A percentile compares a stretch with the other conserved stretches of the same genome.
Conservation (phyloP, 345 rosid genomes). For the Cardamine chenopodiifolia region DNA sequence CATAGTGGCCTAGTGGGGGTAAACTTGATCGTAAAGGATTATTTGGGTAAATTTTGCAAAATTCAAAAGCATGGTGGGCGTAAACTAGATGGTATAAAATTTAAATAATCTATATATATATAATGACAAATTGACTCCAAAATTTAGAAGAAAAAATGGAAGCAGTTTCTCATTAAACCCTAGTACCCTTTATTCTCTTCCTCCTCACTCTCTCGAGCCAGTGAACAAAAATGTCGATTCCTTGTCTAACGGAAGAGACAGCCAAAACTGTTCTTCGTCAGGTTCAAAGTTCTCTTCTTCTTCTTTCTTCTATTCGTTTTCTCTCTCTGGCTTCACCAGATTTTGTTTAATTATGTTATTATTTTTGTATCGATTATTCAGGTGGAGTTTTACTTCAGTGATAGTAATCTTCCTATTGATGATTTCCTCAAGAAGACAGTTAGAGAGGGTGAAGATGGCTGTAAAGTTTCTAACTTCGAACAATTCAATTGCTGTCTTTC, state of each 20-base stretch:
- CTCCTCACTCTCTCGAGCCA: not conserved
- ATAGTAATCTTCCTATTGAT: constrained; percentile 89
- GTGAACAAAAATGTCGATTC: constrained; percentile 54
- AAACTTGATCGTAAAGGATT: not conserved
- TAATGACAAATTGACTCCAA: constrained; percentile 1
- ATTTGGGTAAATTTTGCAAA: not conserved
- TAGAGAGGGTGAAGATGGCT: constrained; percentile 68
- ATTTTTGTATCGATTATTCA: constrained; percentile 33
- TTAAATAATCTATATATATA: not conserved
- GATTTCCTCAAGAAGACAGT: constrained; percentile 67
- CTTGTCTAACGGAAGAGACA: constrained; percentile 61
- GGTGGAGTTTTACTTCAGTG: constrained; percentile 97
- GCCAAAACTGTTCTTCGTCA: constrained; percentile 80
- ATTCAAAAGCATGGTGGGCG: not conserved
- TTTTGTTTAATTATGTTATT: not conserved
- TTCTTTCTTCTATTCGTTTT: not conserved
- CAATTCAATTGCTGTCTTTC: not conserved
- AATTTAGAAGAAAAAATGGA: constrained; percentile 2
- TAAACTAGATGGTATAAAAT: not conserved
- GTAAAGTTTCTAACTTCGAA: constrained; percentile 47
- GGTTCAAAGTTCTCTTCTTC: constrained; percentile 42
- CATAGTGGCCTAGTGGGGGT: not conserved
- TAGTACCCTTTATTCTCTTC: constrained; percentile 11
- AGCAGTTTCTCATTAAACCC: constrained; percentile 37
- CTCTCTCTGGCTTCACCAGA: not conserved